Evolutionary conservation across 2,329 filamentous ascomycete genomes (phyloP).

Genomic region (Claviceps sp.): DNA sequence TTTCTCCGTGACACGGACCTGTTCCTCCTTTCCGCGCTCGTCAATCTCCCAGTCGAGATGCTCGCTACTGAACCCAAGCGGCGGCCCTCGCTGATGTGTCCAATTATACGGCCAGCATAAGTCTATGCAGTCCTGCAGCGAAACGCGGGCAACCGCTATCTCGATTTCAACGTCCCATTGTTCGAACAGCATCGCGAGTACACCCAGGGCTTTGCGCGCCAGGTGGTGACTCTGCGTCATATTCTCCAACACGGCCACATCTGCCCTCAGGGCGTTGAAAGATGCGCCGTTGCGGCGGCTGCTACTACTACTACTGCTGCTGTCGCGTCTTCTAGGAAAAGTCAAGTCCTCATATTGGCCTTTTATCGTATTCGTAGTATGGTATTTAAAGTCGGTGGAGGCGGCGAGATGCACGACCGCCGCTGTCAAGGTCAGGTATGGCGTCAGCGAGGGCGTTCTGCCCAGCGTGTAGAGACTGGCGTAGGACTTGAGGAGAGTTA

Average conservation of each 20-base stretch:
- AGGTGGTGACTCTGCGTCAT: constrained; percentile 48
- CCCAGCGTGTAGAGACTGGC: constrained; percentile 42
- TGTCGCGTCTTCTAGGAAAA: neutral
- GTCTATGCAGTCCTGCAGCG: constrained; percentile 18
- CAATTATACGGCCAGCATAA: neutral
- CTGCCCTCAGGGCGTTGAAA: constrained; percentile 33
- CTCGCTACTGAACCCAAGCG: neutral
- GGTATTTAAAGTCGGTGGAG: neutral
- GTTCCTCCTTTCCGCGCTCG: neutral
- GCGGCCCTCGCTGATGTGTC: neutral
- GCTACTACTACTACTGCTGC: no score
- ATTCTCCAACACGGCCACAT: constrained; percentile 41
- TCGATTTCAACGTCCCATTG: constrained; percentile 44
- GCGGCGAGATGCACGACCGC: constrained; percentile 45
- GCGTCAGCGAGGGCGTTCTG: constrained; percentile 43
- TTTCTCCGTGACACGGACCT: neutral
- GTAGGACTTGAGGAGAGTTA: constrained; percentile 39
- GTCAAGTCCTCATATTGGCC: neutral
- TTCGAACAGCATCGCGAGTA: constrained; percentile 39
- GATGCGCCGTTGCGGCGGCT: neutral
- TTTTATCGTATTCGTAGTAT: neutral
- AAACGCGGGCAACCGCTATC: constrained; percentile 20
- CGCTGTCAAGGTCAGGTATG: constrained; percentile 44
- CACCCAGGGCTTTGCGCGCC: constrained; percentile 43
- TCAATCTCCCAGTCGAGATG: neutral